phyloP scores from a whole-genome alignment of 345 rosid species.

The Toxicodendron radicans region DNA sequence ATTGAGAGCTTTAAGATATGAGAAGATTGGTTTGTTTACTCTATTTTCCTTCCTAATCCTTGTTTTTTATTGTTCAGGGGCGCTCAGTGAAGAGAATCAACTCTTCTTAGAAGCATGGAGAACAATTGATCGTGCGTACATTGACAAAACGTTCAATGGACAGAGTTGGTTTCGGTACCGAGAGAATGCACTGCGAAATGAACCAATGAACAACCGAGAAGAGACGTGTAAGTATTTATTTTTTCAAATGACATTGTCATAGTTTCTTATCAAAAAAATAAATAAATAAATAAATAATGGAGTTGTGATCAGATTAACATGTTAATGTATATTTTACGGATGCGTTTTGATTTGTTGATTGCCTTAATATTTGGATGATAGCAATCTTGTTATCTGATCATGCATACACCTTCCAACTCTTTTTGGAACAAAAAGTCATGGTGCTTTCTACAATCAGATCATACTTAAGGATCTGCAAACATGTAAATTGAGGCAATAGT shows the following conservation, averaged over 20 bases:
- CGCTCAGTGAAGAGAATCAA: constrained; percentile 79
- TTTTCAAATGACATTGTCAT: background rate
- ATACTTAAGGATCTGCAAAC: background rate
- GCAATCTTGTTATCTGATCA: background rate
- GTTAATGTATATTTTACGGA: constrained; percentile 4
- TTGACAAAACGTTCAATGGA: constrained; percentile 89
- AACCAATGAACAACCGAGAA: constrained; percentile 82
- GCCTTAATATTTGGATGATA: constrained; percentile 7
- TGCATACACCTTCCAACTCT: background rate
- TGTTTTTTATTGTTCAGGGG: constrained; percentile 46
- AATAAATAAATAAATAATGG: background rate
- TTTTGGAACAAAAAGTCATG: background rate
- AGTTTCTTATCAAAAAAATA: too few relatives aligned
- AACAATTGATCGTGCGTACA: constrained; percentile 86
- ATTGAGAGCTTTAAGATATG: background rate
- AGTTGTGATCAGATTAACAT: constrained; percentile 1
- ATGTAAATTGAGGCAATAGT: background rate
- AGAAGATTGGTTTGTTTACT: constrained; percentile 5
- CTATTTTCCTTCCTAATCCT: constrained; percentile 2
- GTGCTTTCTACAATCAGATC: background rate
- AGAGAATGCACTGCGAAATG: constrained; percentile 82
- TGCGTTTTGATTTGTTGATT: background rate
- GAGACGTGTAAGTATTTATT: constrained; percentile 66
- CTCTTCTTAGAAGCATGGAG: constrained; percentile 97
- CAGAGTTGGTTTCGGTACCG: constrained; percentile 98